These are phyloP conservation scores for Xylaria grammica DNA, from an alignment of 495 filamentous ascomycete genomes.

Conservation along the genomic window DNA sequence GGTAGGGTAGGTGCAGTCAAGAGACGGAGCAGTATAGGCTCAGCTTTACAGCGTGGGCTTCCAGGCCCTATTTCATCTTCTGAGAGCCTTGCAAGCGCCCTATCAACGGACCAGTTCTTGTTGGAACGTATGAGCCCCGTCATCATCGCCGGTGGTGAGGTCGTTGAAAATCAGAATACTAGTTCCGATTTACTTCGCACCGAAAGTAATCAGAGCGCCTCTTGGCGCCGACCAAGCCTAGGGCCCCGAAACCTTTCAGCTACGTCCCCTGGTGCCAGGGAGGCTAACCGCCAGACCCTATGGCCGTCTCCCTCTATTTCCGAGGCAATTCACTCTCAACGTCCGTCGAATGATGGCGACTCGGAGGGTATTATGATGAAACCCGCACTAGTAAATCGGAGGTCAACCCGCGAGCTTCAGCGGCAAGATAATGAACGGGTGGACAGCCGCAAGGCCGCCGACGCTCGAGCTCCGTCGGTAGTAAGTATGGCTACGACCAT, in stretches of 20 bases:
- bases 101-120: slow-evolving; percentile 59
- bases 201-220: slow-evolving; percentile 67
- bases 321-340: slow-evolving; percentile 35
- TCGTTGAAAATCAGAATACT: slow-evolving; percentile 62
- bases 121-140: slow-evolving; percentile 83
- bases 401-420: slow-evolving; percentile 56
- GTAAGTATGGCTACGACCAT: slow-evolving; percentile 57
- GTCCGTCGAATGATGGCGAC: slow-evolving; percentile 59
- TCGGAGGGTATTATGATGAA: slow-evolving; percentile 48
- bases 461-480: slow-evolving; percentile 50
- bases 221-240: slow-evolving; percentile 54
- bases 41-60: slow-evolving; percentile 48
- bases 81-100: slow-evolving; percentile 50
- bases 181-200: slow-evolving; percentile 60
- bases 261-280: slow-evolving; percentile 47
- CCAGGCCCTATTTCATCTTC: slow-evolving; percentile 55
- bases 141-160: slow-evolving; percentile 77
- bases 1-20: slow-evolving; percentile 68
- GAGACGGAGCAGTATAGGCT: slow-evolving; percentile 63
- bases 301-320: slow-evolving; percentile 60
- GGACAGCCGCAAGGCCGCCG: slow-evolving; percentile 49
- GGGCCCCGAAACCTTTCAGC: slow-evolving; percentile 51
- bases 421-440: slow-evolving; percentile 43
- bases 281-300: slow-evolving; percentile 46
- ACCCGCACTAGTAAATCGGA: slow-evolving; percentile 55